phyloP scores from a whole-genome alignment of 371 early-diverging fungal genomes.

The Mortierella sp. region DNA sequence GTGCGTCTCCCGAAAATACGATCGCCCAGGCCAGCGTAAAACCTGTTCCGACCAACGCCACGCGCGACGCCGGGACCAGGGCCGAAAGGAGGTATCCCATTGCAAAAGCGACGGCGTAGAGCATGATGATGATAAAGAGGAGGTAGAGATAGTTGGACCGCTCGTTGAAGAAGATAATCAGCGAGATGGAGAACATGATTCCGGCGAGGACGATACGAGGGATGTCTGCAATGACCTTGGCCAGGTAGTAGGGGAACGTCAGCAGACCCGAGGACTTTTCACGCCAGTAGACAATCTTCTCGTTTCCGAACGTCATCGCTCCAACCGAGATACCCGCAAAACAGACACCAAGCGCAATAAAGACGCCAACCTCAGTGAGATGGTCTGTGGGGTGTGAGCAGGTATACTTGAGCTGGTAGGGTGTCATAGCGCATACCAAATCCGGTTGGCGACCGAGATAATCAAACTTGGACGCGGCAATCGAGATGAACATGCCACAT shows the following conservation, averaged over 20 bases:
- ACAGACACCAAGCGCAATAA: constrained; percentile 57
- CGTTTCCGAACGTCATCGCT: constrained; percentile 64
- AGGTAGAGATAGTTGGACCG: constrained; percentile 54
- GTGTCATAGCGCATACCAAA: constrained; percentile 59
- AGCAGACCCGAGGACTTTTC: constrained; percentile 63
- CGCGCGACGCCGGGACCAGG: constrained; percentile 51
- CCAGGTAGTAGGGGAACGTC: constrained; percentile 65
- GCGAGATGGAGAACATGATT: constrained; percentile 62
- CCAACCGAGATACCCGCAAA: constrained; percentile 62
- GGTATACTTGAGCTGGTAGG: constrained; percentile 46
- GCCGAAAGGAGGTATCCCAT: constrained; percentile 64
- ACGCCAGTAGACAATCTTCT: constrained; percentile 67
- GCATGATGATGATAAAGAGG: constrained; percentile 49
- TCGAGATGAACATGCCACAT: constrained; percentile 62
- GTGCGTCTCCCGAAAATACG: constrained; percentile 63
- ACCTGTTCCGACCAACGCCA: constrained; percentile 60
- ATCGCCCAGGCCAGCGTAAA: constrained; percentile 64
- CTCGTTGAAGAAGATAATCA: constrained; percentile 64
- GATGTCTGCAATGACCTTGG: constrained; percentile 66
- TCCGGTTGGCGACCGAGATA: constrained; percentile 63
- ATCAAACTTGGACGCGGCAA: constrained; percentile 50
- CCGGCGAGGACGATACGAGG: constrained; percentile 65
- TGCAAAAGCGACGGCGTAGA: constrained; percentile 52
- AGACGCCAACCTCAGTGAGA: constrained; percentile 57
- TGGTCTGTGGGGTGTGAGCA: constrained; percentile 50